A percentile compares a stretch with the other conserved stretches of the same genome.
These are phyloP conservation scores for Macrolepiota albuminosa DNA, from an alignment of 768 basidiomycete species.

Conservation along the genomic window DNA sequence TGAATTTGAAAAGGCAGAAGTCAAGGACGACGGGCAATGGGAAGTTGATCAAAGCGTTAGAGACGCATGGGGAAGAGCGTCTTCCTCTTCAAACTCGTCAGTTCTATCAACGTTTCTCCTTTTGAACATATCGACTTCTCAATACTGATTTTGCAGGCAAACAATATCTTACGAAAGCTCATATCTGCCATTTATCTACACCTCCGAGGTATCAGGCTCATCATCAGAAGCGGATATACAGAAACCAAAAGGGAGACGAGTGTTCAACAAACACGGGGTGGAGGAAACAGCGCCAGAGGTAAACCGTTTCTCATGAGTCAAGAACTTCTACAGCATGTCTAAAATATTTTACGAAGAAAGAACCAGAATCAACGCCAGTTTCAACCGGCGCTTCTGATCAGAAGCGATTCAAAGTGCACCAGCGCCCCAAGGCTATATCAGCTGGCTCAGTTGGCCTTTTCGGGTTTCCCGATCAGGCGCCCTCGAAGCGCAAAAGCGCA, in stretches of 20 bases:
- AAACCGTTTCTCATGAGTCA: constrained; percentile 2
- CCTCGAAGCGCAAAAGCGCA: constrained; percentile 23
- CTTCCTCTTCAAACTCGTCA: constrained; percentile 15
- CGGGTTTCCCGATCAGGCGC: constrained; percentile 18
- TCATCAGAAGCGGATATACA: constrained; percentile 14
- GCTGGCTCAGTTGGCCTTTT: constrained; percentile 18
- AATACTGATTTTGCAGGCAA: constrained; percentile 14
- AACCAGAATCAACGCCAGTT: constrained; percentile 13
- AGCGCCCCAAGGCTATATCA: constrained; percentile 21
- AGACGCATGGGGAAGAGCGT: constrained; percentile 44
- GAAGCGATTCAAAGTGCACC: constrained; percentile 14
- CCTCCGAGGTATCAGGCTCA: constrained; percentile 25
- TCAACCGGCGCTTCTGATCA: constrained; percentile 1
- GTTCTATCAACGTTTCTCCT: constrained; percentile 13
- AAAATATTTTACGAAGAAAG: constrained; percentile 19
- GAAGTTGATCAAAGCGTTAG: constrained; percentile 48
- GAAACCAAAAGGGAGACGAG: constrained; percentile 45
- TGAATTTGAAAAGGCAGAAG: constrained; percentile 46
- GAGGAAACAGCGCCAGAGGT: constrained; percentile 34
- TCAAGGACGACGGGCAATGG: constrained; percentile 65
- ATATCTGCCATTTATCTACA: constrained; percentile 63
- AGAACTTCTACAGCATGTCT: constrained; percentile 4
- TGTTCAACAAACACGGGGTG: constrained; percentile 46
- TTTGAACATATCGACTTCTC: not conserved
- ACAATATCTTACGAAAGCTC: constrained; percentile 52